Base-by-base conservation (phyloP, 345 rosid genomes). In the Balakata baccata region DNA sequence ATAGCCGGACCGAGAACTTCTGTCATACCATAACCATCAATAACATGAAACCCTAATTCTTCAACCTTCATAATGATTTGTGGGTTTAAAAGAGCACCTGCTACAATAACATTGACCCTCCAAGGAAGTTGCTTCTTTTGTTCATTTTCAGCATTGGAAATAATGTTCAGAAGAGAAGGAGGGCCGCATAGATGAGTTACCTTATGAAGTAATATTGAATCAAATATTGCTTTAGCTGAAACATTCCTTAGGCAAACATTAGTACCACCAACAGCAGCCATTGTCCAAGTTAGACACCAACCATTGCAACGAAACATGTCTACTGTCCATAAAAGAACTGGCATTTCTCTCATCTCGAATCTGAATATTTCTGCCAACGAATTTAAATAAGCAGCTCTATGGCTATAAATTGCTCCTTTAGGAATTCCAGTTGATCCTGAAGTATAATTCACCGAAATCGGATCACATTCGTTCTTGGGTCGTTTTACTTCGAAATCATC, bases 231-330 rank as follows among this genome's bases (percentile, higher is more conserved):
- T 7, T 77, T 68, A 0, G 82, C 72, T 0, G 86, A 68, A 8
- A 83, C 72, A 22, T 75, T 66, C 74, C 93, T 83, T 1, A 83
- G 59, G 68, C 90, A 87, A 68, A 89, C 63, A 39, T 76, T 89
- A 54, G 80, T 71, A 25, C 88, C 93, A 14, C 90, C 89, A 11
- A 83, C 49, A 1, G 88, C 90, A 17, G 89, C 93, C 82, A 85
- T 71, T 12, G 81, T 80, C 93, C 93, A 87, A 7, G 83, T 34
- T 18, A 81, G 79, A 74, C 93, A 89, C 93, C 93, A 89, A 1
- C 93, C 90, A 18, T 89, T 89, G 72, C 93, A 89, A 7, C 90
- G 83, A 74, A 87, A 89, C 90, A 89, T 89, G 79, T 87, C 90
- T 4, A 87, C 77, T 2, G 89, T 87, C 93, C 93, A 89, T 1